phyloP scores from a whole-genome alignment of 345 rosid genomes.

The Xanthoceras sorbifolium region DNA sequence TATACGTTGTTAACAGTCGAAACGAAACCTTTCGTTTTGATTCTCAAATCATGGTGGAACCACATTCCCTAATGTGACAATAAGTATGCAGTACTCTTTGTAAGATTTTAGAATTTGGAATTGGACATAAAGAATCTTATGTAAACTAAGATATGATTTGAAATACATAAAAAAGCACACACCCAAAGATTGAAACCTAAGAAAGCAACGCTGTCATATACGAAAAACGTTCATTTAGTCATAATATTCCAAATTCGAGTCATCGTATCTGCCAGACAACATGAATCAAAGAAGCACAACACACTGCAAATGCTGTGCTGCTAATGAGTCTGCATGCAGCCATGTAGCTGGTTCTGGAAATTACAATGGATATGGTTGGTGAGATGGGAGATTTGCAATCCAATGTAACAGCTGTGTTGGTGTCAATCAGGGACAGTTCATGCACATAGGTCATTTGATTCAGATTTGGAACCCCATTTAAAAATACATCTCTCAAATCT shows the following conservation, averaged over 20 bases:
- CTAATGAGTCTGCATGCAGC: neutral
- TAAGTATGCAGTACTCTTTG: neutral
- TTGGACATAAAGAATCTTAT: neutral
- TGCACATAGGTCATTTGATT: slow-evolving; percentile 1
- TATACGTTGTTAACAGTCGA: too few relatives aligned
- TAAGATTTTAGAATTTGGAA: too few relatives aligned
- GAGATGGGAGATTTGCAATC: neutral
- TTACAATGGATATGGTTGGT: neutral
- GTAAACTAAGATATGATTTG: neutral
- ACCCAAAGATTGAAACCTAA: slow-evolving; percentile 8
- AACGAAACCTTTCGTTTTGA: neutral
- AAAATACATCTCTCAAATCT: neutral
- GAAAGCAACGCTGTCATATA: slow-evolving; percentile 3
- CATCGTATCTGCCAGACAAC: neutral
- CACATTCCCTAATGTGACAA: neutral
- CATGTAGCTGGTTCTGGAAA: too few relatives aligned
- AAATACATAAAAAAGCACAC: too few relatives aligned
- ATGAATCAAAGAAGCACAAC: slow-evolving; percentile 6
- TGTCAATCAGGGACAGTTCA: slow-evolving; percentile 2
- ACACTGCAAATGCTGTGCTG: neutral
- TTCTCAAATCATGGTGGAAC: neutral
- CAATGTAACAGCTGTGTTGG: slow-evolving; percentile 5
- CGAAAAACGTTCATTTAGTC: too few relatives aligned
- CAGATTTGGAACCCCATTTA: slow-evolving; percentile 6
- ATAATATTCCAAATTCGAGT: too few relatives aligned